Conservation (phyloP, 768 basidiomycete genomes). For the Tricholoma hemisulphureum region DNA sequence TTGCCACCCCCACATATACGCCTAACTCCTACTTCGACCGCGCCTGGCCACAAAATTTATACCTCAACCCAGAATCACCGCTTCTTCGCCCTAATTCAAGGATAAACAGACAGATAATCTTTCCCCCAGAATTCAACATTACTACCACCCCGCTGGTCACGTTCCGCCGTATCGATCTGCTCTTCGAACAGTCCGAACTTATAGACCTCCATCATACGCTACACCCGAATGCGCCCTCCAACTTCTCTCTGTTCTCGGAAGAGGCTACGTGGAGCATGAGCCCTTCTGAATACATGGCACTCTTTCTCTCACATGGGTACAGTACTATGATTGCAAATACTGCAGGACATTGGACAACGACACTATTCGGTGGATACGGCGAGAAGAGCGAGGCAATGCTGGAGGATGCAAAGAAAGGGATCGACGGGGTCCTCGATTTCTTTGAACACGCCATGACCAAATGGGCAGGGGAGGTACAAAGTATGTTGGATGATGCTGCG, state of each 20-base stretch:
- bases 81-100: conserved; percentile 36
- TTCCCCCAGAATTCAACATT: conserved; percentile 56
- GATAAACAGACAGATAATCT: conserved; percentile 14
- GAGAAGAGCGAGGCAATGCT: conserved; percentile 16
- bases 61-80: conserved; percentile 56
- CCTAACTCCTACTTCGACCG: conserved; percentile 56
- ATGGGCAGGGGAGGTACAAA: conserved; percentile 56
- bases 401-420: conserved; percentile 38
- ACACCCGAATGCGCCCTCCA: conserved; percentile 26
- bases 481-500: conserved; percentile 36
- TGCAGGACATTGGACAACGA: conserved; percentile 69
- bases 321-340: conserved; percentile 63
- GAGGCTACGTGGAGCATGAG: conserved; percentile 55
- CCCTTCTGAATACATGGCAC: conserved; percentile 49
- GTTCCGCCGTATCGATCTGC: conserved; percentile 64
- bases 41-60: conserved; percentile 63
- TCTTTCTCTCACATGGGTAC: conserved; percentile 53
- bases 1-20: conserved; percentile 61
- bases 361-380: conserved; percentile 41
- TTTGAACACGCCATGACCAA: conserved; percentile 55
- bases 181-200: conserved; percentile 50
- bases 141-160: conserved; percentile 58
- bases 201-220: conserved; percentile 39
- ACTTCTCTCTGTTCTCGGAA: conserved; percentile 51
- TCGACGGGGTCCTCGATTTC: conserved; percentile 53